These are phyloP conservation scores for Chamaenerion angustifolium DNA, from an alignment of 345 rosid genomes.

Conservation along the genomic window DNA sequence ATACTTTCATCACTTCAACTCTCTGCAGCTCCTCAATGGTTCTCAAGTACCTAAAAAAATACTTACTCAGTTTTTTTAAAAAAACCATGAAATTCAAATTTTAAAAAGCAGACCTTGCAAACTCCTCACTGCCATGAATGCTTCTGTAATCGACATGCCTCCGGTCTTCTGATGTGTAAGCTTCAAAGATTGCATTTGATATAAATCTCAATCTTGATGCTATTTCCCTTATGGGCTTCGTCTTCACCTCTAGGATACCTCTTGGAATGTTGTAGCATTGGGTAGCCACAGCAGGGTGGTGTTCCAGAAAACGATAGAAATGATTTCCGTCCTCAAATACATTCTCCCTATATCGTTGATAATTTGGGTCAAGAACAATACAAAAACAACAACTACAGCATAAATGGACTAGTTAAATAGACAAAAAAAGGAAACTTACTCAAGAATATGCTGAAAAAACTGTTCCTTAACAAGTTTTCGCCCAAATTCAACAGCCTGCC, in stretches of 20 bases:
- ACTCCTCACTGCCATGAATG: slow-evolving; percentile 90
- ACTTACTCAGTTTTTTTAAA: too few relatives aligned
- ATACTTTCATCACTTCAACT: slow-evolving; percentile 45
- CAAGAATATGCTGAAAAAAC: slow-evolving; percentile 61
- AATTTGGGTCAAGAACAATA: slow-evolving; percentile 1
- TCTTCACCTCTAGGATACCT: slow-evolving; percentile 65
- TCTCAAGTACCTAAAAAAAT: slow-evolving; percentile 44
- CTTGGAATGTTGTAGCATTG: slow-evolving; percentile 75
- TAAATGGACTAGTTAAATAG: not conserved
- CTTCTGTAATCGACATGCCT: slow-evolving; percentile 80
- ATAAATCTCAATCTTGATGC: slow-evolving; percentile 56
- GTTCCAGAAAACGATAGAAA: slow-evolving; percentile 66
- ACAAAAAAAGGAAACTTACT: slow-evolving; percentile 33
- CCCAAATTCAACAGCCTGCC: slow-evolving; percentile 71
- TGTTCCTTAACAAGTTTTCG: slow-evolving; percentile 60
- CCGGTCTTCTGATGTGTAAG: slow-evolving; percentile 63
- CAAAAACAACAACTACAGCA: slow-evolving; percentile 1
- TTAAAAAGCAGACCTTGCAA: slow-evolving; percentile 48
- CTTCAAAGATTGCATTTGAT: slow-evolving; percentile 61
- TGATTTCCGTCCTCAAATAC: slow-evolving; percentile 73
- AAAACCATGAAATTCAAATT: not conserved
- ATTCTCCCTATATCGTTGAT: slow-evolving; percentile 44
- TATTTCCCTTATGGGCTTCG: slow-evolving; percentile 53
- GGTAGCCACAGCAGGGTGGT: slow-evolving; percentile 59
- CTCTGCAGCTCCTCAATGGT: slow-evolving; percentile 74